Conservation (phyloP, 2,329 filamentous ascomycete species). For the Botrytis medusae region DNA sequence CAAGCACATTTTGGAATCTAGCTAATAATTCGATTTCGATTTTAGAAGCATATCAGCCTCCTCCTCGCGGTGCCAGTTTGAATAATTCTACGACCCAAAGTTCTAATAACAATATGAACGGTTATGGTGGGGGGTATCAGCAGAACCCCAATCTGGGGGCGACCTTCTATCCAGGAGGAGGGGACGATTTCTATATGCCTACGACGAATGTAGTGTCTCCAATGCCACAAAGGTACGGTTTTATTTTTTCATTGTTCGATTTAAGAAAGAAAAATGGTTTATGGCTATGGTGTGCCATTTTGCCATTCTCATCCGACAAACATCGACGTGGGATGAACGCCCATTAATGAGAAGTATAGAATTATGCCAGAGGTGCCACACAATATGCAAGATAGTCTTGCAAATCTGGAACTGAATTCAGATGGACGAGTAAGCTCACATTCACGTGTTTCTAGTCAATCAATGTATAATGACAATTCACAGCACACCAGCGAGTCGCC, state of each 20-base stretch:
- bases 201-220: conserved; percentile 61
- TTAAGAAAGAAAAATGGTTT: background rate
- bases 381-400: conserved; percentile 93
- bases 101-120: conserved; percentile 23
- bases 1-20: background rate
- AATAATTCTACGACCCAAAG: background rate
- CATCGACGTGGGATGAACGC: background rate
- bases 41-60: conserved; percentile 17
- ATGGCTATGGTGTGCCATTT: conserved; percentile 5
- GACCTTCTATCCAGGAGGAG: conserved; percentile 66
- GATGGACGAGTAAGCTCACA: conserved; percentile 35
- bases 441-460: conserved; percentile 33
- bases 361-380: conserved; percentile 94
- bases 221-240: conserved; percentile 62
- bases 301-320: conserved; percentile 1
- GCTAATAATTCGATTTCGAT: background rate
- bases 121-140: conserved; percentile 23
- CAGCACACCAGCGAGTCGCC: conserved; percentile 24
- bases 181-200: conserved; percentile 67
- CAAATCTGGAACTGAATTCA: conserved; percentile 84
- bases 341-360: conserved; percentile 48
- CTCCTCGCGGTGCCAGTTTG: conserved; percentile 14
- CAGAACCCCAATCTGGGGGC: conserved; percentile 49
- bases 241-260: conserved; percentile 14
- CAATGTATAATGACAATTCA: conserved; percentile 27